Evolutionary conservation across 139 green algal genomes (phyloP).

Genomic region (Coelastrella sp.): DNA sequence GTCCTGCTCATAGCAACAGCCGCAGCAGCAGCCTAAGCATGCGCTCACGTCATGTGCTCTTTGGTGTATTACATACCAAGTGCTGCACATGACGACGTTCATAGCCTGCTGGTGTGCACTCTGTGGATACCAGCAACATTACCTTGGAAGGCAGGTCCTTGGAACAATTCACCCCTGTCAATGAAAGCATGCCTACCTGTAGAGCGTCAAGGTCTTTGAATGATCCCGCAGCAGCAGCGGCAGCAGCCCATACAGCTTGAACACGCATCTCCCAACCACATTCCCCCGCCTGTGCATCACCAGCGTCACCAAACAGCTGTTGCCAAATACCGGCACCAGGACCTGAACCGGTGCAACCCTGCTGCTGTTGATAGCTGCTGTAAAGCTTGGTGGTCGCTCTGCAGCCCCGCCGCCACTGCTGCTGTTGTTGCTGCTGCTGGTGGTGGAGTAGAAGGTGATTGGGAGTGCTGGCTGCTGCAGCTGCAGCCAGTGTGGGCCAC

Average conservation of each 20-base stretch:
- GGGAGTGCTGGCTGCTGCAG: background rate
- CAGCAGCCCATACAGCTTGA: constrained; percentile 41
- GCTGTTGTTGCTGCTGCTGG: background rate
- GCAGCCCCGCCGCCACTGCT: background rate
- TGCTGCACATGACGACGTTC: too few relatives aligned
- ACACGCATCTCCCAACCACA: constrained; percentile 35
- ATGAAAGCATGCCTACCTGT: constrained; percentile 40
- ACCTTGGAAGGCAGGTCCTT: too few relatives aligned
- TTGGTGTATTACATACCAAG: background rate
- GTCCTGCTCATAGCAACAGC: background rate
- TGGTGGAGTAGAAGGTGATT: background rate
- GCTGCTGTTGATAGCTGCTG: background rate
- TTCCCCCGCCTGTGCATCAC: constrained; percentile 26
- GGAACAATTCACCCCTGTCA: too few relatives aligned
- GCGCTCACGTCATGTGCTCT: background rate
- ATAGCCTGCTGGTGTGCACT: too few relatives aligned
- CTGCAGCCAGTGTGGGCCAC: constrained; percentile 48
- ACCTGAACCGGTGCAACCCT: constrained; percentile 15
- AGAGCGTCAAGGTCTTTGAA: constrained; percentile 32
- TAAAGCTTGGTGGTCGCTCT: background rate
- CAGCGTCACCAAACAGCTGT: background rate
- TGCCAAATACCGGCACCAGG: constrained; percentile 41
- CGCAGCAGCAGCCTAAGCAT: background rate
- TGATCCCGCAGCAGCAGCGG: constrained; percentile 36
- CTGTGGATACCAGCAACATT: too few relatives aligned